phyloP scores from a whole-genome alignment of 306 rosid genomes.

The Glycine tomentella region DNA sequence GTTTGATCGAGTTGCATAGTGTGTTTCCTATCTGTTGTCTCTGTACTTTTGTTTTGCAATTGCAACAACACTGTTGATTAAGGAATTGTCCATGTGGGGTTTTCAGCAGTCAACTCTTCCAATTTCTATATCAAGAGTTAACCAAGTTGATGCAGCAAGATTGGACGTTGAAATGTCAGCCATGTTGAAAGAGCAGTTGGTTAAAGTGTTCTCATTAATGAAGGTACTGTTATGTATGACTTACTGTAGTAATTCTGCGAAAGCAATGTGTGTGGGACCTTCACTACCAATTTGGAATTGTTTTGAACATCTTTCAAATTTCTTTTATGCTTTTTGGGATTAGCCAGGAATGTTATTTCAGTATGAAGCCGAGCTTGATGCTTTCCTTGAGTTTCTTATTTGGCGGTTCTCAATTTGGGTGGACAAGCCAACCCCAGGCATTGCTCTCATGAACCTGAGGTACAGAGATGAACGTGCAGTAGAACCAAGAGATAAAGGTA shows the following conservation, averaged over 20 bases:
- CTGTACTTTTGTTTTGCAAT: too few species aligned
- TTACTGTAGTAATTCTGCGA: neutral
- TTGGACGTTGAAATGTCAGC: slow-evolving; percentile 96
- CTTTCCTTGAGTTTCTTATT: slow-evolving; percentile 96
- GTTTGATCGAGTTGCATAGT: too few species aligned
- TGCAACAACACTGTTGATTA: neutral
- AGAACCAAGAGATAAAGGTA: slow-evolving; percentile 83
- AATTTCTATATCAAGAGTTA: slow-evolving; percentile 91
- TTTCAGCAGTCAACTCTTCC: slow-evolving; percentile 70
- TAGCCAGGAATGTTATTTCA: slow-evolving; percentile 99
- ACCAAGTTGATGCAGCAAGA: slow-evolving; percentile 96
- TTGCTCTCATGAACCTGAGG: slow-evolving; percentile 94
- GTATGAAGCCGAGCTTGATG: slow-evolving; percentile 89
- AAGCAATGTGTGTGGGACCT: too few species aligned
- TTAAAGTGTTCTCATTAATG: slow-evolving; percentile 92
- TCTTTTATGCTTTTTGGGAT: slow-evolving; percentile 59
- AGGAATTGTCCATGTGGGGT: neutral
- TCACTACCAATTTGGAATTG: slow-evolving; percentile 19
- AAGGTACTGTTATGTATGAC: slow-evolving; percentile 63
- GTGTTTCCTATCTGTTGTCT: too few species aligned
- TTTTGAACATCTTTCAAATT: slow-evolving; percentile 42
- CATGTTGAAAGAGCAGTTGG: slow-evolving; percentile 97
- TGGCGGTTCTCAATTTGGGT: slow-evolving; percentile 99
- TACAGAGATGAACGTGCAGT: slow-evolving; percentile 90
- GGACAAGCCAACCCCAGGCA: slow-evolving; percentile 98